Evolutionary conservation across 805 yeast species (phyloP).

Genomic region (Groenewaldozyma tartarivorans): DNA sequence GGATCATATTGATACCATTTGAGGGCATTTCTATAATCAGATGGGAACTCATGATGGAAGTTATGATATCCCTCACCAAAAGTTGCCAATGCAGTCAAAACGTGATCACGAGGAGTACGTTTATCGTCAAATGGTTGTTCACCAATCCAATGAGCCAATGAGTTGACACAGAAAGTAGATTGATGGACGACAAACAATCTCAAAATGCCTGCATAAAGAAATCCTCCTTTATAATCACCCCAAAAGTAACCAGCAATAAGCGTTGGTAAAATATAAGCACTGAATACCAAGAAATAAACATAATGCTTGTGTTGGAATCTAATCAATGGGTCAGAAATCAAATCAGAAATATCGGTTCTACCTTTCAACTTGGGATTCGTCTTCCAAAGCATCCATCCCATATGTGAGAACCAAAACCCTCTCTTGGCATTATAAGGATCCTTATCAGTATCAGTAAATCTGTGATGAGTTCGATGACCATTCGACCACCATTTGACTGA

Average conservation of each 20-base stretch:
- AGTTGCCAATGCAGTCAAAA: conserved; percentile 53
- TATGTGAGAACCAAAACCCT: conserved; percentile 73
- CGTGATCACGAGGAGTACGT: conserved; percentile 64
- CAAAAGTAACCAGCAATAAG: conserved; percentile 54
- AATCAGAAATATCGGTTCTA: conserved; percentile 57
- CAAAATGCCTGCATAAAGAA: conserved; percentile 67
- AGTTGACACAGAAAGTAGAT: conserved; percentile 65
- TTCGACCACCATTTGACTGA: conserved; percentile 71
- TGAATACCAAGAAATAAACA: conserved; percentile 39
- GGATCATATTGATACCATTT: conserved; percentile 78
- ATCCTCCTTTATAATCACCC: conserved; percentile 72
- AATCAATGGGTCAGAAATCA: conserved; percentile 47
- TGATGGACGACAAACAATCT: conserved; percentile 72
- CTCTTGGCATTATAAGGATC: conserved; percentile 82
- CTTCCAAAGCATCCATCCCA: conserved; percentile 76
- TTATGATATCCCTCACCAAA: conserved; percentile 90
- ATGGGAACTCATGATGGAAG: conserved; percentile 92
- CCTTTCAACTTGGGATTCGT: conserved; percentile 58
- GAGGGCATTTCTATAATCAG: conserved; percentile 72
- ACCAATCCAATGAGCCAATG: conserved; percentile 73
- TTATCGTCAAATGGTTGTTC: conserved; percentile 65
- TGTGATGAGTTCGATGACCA: conserved; percentile 83
- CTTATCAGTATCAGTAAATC: conserved; percentile 75
- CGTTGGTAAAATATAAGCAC: conserved; percentile 56
- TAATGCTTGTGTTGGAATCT: conserved; percentile 69